These are phyloP conservation scores for Alternaria atra DNA, from an alignment of 2,329 filamentous ascomycete species.

Conservation along the genomic window DNA sequence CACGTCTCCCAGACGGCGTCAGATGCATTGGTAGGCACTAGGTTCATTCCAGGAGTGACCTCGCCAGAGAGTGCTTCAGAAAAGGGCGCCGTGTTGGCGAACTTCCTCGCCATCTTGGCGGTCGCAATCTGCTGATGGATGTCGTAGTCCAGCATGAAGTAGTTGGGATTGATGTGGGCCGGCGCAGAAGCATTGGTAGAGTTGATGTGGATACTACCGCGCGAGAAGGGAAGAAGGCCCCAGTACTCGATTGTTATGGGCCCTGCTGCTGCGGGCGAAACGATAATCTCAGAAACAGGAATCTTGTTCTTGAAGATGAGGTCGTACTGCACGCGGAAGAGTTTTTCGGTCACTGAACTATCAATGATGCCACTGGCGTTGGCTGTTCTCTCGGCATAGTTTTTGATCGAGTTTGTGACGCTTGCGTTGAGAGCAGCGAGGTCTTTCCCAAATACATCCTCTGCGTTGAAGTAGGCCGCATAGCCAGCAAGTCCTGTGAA, in stretches of 20 bases:
- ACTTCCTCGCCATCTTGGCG: neutral
- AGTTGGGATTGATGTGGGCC: neutral
- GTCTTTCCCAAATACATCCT: neutral
- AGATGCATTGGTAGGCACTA: neutral
- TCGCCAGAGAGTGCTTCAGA: neutral
- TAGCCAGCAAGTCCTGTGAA: slow-evolving; percentile 1
- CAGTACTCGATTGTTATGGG: neutral
- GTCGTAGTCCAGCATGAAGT: slow-evolving; percentile 8
- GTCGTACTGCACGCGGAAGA: neutral
- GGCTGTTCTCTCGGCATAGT: neutral
- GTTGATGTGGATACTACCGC: slow-evolving; percentile 5
- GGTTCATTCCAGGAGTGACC: neutral
- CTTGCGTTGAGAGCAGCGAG: neutral
- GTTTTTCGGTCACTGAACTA: neutral
- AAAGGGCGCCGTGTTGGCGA: slow-evolving; percentile 1
- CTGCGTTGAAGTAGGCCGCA: neutral
- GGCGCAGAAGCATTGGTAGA: neutral
- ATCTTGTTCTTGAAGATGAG: slow-evolving; percentile 9
- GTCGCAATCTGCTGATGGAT: neutral
- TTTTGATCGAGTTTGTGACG: neutral
- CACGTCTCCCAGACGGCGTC: neutral
- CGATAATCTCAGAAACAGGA: neutral
- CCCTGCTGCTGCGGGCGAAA: neutral
- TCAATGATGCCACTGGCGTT: neutral
- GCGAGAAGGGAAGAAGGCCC: slow-evolving; percentile 5